Percentiles rank a stretch among this genome's conserved stretches.
phyloP scores from a whole-genome alignment of 1,284 basidiomycete genomes.

The Marasmius fiardii region DNA sequence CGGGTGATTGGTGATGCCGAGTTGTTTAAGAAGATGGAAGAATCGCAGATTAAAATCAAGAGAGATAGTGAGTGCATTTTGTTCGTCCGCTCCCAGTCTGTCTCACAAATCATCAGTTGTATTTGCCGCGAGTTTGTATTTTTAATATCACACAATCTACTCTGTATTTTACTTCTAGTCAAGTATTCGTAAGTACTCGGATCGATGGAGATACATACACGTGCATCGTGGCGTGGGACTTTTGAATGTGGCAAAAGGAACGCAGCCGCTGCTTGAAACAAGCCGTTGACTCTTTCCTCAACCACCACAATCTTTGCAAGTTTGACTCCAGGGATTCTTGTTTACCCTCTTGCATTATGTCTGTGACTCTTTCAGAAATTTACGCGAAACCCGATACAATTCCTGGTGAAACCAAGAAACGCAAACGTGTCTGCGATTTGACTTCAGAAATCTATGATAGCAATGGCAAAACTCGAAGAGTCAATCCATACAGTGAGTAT shows the following conservation, averaged over 20 bases:
- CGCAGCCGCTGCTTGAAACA: background rate
- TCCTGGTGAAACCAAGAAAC: background rate
- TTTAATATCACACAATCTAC: conserved; percentile 42
- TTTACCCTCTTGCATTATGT: background rate
- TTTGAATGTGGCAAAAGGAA: background rate
- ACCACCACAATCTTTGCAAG: background rate
- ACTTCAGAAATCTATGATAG: background rate
- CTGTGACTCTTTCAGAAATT: background rate
- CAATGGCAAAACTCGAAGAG: conserved; percentile 34
- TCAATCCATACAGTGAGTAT: conserved; percentile 38
- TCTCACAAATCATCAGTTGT: conserved; percentile 51
- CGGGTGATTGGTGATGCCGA: conserved; percentile 96
- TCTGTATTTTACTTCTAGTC: background rate
- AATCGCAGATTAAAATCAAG: conserved; percentile 90
- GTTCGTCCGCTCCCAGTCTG: background rate
- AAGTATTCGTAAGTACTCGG: too few relatives aligned
- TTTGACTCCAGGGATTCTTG: background rate
- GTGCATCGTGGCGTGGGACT: background rate
- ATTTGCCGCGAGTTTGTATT: conserved; percentile 85
- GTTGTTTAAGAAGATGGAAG: conserved; percentile 97
- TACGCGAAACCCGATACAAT: background rate
- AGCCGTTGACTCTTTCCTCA: background rate
- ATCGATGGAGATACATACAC: background rate
- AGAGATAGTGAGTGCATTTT: conserved; percentile 74
- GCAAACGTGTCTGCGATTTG: background rate